Conservation (phyloP, 139 green algal genomes). For the Picochlorum sp. region DNA sequence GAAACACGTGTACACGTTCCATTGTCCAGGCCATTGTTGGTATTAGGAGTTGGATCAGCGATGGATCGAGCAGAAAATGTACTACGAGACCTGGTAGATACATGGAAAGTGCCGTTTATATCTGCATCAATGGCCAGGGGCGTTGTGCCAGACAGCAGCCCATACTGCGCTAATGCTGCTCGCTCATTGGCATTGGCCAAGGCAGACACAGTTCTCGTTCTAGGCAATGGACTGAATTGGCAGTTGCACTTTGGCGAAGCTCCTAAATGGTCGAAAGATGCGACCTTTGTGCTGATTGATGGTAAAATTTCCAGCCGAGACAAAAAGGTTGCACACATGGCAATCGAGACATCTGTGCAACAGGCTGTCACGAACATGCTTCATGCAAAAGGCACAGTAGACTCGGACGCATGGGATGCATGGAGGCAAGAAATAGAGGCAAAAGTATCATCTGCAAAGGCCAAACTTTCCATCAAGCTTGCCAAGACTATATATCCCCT, state of each 20-base stretch:
- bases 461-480: conserved; percentile 29
- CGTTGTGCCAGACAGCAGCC: conserved; percentile 54
- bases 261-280: conserved; percentile 42
- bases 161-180: conserved; percentile 48
- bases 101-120: conserved; percentile 53
- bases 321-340: conserved; percentile 30
- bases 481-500: conserved; percentile 30
- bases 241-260: conserved; percentile 72
- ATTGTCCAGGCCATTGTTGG: conserved; percentile 44
- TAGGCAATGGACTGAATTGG: conserved; percentile 72
- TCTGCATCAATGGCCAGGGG: conserved; percentile 69
- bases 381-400: conserved; percentile 25
- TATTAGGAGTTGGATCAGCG: conserved; percentile 65
- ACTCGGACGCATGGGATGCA: neutral
- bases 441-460: conserved; percentile 22
- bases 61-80: conserved; percentile 30
- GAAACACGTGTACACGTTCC: neutral
- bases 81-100: conserved; percentile 41
- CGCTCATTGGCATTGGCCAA: conserved; percentile 47
- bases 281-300: conserved; percentile 68
- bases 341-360: conserved; percentile 36
- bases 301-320: conserved; percentile 32
- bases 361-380: neutral
- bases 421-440: conserved; percentile 10
- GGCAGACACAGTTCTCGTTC: conserved; percentile 62